Conservation (phyloP, 352 stramenopile species). For the Aphanomyces stellatus region DNA sequence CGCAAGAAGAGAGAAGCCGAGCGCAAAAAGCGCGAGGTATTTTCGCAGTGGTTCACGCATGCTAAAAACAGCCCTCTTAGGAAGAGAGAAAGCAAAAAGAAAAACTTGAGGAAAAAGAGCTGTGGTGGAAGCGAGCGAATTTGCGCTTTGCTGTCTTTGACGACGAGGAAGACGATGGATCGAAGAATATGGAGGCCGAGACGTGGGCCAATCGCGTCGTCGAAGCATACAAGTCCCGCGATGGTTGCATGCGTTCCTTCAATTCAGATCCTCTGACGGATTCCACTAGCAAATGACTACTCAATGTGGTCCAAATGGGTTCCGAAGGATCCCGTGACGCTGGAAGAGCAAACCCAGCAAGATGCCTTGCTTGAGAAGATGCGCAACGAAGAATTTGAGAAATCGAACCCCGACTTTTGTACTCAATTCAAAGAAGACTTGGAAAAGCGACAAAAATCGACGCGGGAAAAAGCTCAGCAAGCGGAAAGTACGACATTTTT, state of each 20-base stretch:
- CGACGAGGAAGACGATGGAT: conserved; percentile 2
- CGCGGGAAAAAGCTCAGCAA: conserved; percentile 36
- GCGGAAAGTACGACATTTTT: conserved; percentile 61
- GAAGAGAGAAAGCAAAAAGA: conserved; percentile 29
- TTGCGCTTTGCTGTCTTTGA: conserved; percentile 40
- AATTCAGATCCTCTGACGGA: not conserved
- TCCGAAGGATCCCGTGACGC: conserved; percentile 53
- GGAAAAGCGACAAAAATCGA: conserved; percentile 41
- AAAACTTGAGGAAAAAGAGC: conserved; percentile 53
- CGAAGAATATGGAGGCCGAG: conserved; percentile 19
- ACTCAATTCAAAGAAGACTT: conserved; percentile 70
- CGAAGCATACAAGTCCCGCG: conserved; percentile 54
- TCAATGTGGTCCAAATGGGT: conserved; percentile 69
- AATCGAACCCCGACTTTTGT: conserved; percentile 69
- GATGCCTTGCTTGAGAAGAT: conserved; percentile 49
- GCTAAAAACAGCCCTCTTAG: conserved; percentile 14
- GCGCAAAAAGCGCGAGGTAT: conserved; percentile 27
- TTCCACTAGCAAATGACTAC: conserved; percentile 52
- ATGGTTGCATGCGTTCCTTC: conserved; percentile 24
- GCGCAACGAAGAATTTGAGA: conserved; percentile 64
- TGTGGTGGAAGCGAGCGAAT: conserved; percentile 59
- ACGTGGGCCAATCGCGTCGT: conserved; percentile 52
- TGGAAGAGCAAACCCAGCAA: conserved; percentile 47
- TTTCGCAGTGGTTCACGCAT: not conserved
- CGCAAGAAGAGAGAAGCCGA: conserved; percentile 31